Conservation (phyloP, 1,284 basidiomycete genomes). For the Neolentinus lepideus region DNA sequence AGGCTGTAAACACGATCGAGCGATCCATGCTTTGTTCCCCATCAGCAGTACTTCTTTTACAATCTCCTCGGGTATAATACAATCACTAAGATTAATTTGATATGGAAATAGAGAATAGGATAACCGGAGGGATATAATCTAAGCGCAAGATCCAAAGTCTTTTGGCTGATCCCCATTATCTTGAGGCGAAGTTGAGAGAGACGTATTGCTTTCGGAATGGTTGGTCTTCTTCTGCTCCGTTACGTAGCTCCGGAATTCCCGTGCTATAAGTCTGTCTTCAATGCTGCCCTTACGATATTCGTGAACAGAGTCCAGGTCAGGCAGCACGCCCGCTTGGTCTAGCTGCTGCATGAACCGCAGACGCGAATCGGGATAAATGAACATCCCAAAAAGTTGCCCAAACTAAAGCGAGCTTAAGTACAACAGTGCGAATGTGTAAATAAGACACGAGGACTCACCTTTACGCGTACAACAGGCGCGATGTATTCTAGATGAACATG, state of each 20-base stretch:
- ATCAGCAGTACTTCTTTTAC: too few species aligned
- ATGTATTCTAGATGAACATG: constrained; percentile 33
- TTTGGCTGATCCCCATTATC: too few species aligned
- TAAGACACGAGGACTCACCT: constrained; percentile 39
- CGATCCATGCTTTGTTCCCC: too few species aligned
- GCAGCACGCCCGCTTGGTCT: constrained; percentile 33
- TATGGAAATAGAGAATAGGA: too few species aligned
- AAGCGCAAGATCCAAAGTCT: too few species aligned
- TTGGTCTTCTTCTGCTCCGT: too few species aligned
- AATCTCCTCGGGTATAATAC: too few species aligned
- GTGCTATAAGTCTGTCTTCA: neutral
- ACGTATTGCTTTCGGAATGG: too few species aligned
- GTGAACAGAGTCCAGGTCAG: constrained; percentile 26
- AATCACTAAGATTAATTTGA: too few species aligned
- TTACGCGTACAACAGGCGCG: constrained; percentile 39
- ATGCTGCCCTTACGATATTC: neutral
- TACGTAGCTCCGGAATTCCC: neutral
- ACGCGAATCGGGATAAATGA: constrained; percentile 68
- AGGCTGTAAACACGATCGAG: neutral
- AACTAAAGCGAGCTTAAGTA: constrained; percentile 30
- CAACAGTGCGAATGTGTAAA: neutral
- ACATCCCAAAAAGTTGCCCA: constrained; percentile 43
- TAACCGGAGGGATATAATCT: too few species aligned
- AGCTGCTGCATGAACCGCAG: constrained; percentile 51
- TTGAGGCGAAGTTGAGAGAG: too few species aligned